Evolutionary conservation across 1,139 yeast species (phyloP).

Genomic region (Saccharomyces hybrid): DNA sequence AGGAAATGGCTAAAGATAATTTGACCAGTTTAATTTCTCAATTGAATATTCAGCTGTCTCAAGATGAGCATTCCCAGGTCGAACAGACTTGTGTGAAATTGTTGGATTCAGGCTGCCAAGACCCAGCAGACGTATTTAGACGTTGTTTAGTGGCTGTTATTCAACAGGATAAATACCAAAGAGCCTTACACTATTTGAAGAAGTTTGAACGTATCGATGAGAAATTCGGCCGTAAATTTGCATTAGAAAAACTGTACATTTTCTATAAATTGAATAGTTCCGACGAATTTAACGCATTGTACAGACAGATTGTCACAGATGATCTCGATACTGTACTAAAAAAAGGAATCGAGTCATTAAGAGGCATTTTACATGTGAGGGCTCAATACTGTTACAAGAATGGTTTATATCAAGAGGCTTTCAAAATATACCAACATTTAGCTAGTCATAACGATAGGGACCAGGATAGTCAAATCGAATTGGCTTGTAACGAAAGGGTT

Average conservation of each 20-base stretch:
- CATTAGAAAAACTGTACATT: constrained; percentile 60
- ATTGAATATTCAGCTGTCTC: constrained; percentile 40
- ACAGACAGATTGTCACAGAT: constrained; percentile 29
- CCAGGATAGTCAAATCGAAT: constrained; percentile 43
- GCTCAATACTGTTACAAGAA: constrained; percentile 74
- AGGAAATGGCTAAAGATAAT: constrained; percentile 26
- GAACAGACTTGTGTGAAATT: constrained; percentile 39
- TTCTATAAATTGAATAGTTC: constrained; percentile 57
- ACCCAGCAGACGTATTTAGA: constrained; percentile 39
- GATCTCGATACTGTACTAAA: constrained; percentile 22
- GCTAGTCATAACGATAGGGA: constrained; percentile 24
- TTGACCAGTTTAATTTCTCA: constrained; percentile 40
- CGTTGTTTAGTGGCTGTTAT: constrained; percentile 63
- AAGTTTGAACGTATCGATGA: constrained; percentile 36
- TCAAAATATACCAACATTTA: constrained; percentile 47
- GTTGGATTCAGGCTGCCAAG: constrained; percentile 35
- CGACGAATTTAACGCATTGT: constrained; percentile 38
- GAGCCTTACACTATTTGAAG: constrained; percentile 45
- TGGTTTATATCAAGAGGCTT: constrained; percentile 53
- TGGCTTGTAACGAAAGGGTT: constrained; percentile 36
- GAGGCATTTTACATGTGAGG: constrained; percentile 64
- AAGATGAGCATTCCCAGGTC: constrained; percentile 43
- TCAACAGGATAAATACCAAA: constrained; percentile 59
- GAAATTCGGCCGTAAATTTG: constrained; percentile 31
- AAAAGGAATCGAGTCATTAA: constrained; percentile 14